phyloP scores from a whole-genome alignment of 2,329 filamentous ascomycete species.

The Emmonsiellopsis sp. region DNA sequence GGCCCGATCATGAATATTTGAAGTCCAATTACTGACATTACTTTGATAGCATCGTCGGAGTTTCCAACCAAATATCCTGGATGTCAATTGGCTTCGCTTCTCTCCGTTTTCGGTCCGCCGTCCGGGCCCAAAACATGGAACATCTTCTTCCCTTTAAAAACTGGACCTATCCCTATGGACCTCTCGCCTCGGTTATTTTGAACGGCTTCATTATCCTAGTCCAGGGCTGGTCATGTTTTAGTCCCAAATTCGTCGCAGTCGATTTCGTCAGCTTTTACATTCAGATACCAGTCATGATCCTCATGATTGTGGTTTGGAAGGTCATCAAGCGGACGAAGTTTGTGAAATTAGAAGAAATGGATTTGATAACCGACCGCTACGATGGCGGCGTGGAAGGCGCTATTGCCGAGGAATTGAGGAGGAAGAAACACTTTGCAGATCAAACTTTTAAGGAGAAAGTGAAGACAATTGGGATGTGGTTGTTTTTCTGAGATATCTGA shows the following conservation, averaged over 20 bases:
- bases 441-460: conserved; percentile 16
- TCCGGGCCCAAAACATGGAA: conserved; percentile 50
- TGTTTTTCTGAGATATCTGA: conserved; percentile 24
- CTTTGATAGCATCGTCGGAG: conserved; percentile 48
- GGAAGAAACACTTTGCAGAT: conserved; percentile 13
- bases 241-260: conserved; percentile 47
- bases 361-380: conserved; percentile 42
- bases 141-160: conserved; percentile 57
- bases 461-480: conserved; percentile 29
- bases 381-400: conserved; percentile 19
- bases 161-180: conserved; percentile 57
- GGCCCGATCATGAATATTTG: not conserved
- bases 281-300: conserved; percentile 51
- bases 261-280: conserved; percentile 58
- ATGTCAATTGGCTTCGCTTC: conserved; percentile 54
- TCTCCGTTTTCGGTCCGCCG: conserved; percentile 53
- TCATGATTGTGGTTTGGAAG: conserved; percentile 51
- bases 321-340: conserved; percentile 38
- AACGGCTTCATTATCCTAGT: conserved; percentile 54
- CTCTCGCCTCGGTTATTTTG: conserved; percentile 47
- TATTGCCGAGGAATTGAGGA: conserved; percentile 19
- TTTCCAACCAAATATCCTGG: conserved; percentile 60
- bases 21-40: not conserved
- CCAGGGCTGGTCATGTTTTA: conserved; percentile 54
- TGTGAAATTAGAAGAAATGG: conserved; percentile 40